phyloP scores from a whole-genome alignment of 495 filamentous ascomycete genomes.

The Sordaria brevicollis region DNA sequence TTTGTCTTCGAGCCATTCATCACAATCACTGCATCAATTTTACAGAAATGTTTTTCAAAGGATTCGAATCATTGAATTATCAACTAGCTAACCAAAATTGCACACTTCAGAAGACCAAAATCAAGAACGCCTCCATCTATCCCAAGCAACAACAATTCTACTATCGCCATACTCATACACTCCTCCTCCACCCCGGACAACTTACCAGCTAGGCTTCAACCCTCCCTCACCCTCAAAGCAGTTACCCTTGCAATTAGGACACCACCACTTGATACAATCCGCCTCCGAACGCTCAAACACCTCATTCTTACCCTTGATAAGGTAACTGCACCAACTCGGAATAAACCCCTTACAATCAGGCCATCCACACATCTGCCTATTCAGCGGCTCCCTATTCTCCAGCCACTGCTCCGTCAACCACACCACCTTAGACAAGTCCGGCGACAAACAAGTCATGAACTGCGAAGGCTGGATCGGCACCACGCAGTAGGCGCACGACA shows the following conservation, averaged over 20 bases:
- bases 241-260: conserved; percentile 5
- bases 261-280: background rate
- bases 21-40: background rate
- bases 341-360: conserved; percentile 8
- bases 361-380: conserved; percentile 5
- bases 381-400: background rate
- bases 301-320: background rate
- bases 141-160: background rate
- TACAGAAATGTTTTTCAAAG: background rate
- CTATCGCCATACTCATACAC: background rate
- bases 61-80: background rate
- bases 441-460: conserved; percentile 2
- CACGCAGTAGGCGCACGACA: conserved; percentile 1
- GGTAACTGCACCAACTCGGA: background rate
- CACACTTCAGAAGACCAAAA: background rate
- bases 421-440: background rate
- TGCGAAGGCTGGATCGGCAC: background rate
- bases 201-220: background rate
- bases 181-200: background rate
- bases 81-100: background rate
- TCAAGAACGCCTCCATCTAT: background rate
- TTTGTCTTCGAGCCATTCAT: background rate
- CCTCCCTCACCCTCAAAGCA: background rate
- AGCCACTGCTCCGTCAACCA: conserved; percentile 6
- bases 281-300: background rate